phyloP scores from a whole-genome alignment of 805 yeast genomes.

The Kurtzmaniella fragi region DNA sequence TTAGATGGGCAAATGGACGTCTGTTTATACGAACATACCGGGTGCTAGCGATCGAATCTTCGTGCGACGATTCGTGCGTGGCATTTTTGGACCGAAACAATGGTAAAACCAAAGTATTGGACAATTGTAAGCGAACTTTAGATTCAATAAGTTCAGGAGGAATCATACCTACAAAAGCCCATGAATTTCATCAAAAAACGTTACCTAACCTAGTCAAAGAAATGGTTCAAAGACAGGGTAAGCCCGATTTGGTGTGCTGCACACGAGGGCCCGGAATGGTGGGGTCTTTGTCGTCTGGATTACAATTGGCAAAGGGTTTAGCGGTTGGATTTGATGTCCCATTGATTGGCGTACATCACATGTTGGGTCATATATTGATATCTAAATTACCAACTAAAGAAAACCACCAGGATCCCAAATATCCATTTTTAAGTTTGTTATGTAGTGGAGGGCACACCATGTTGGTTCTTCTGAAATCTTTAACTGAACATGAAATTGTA shows the following conservation, averaged over 20 bases:
- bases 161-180: conserved; percentile 81
- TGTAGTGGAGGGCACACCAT: conserved; percentile 95
- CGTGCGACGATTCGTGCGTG: conserved; percentile 94
- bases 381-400: conserved; percentile 22
- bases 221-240: conserved; percentile 32
- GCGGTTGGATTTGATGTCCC: conserved; percentile 75
- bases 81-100: conserved; percentile 57
- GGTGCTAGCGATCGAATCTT: conserved; percentile 84
- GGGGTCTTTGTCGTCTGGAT: conserved; percentile 78
- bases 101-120: conserved; percentile 34
- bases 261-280: conserved; percentile 98
- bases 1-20: too few relatives aligned
- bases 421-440: conserved; percentile 70
- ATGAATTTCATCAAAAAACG: conserved; percentile 63
- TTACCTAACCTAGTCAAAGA: conserved; percentile 49
- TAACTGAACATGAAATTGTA: conserved; percentile 65
- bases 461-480: conserved; percentile 61
- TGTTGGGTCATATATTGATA: conserved; percentile 85
- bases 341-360: conserved; percentile 87
- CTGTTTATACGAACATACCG: conserved; percentile 36
- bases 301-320: conserved; percentile 82
- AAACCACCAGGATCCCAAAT: conserved; percentile 49
- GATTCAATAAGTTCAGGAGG: conserved; percentile 72
- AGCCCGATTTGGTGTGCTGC: conserved; percentile 75
- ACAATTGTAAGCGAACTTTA: conserved; percentile 61